Base-by-base conservation (phyloP, 2,329 filamentous ascomycete genomes). In the Alternaria sp. region DNA sequence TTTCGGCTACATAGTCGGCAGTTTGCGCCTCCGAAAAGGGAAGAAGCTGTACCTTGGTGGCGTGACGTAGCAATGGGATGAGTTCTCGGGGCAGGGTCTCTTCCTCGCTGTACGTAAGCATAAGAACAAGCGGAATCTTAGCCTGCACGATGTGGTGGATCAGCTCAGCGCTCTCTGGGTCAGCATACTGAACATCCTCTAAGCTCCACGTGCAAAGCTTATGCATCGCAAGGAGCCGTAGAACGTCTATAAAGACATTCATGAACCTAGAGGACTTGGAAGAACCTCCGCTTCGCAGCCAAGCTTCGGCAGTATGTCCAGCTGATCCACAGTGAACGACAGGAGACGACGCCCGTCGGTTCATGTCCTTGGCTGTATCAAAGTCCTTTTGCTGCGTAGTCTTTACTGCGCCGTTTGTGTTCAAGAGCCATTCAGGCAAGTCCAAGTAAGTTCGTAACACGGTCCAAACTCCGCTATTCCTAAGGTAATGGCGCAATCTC, bases 121-220 rank as follows among this genome's bases (percentile, higher is more conserved):
- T 73, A 29, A 76, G 53, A 1, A 94, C 87, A 80, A 97, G 90
- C 21, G 90, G 92, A 60, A 97, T 86, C 63, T 90, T 89, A 1
- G 90, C 88, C 50, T 84, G 83, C 54, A 96, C 87, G 51, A 97
- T 92, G 69, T 93, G 89, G 14, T 89, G 85, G 37, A 97, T 89
- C 51, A 97, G 81, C 57, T 96, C 92, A 46, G 95, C 80, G 13
- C 90, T 95, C 75, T 97, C 94, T 26, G 90, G 86, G 72, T 97
- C 94, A 6, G 93, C 92, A 75, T 92, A 95, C 69, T 97, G 93
- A 31, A 97, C 80, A 76, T 97, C 94, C 71, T 97, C 94, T 28
- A 97, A 79, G 68, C 89, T 93, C 67, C 97, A 88, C 71, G 92
- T 96, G 53, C 97, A 93, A 69, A 97, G 88, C 69, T 93, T 95